Percentiles rank a stretch among this genome's conserved stretches.
Conservation (phyloP, 345 rosid genomes). For the Citrus sp. region DNA sequence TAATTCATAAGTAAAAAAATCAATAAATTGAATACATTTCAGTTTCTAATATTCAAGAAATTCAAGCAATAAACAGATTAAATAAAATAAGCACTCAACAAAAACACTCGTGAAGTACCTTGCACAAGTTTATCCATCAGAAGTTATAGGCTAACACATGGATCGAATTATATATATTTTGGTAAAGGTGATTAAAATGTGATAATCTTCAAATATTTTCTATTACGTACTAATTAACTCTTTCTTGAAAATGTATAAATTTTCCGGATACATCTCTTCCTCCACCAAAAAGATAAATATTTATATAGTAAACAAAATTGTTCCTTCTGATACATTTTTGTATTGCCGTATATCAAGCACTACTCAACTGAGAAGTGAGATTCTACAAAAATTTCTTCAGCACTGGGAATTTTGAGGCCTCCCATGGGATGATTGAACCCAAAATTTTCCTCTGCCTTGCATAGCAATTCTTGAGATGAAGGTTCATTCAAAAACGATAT, state of each 20-base stretch:
- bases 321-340: background rate
- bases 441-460: constrained; percentile 36
- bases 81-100: too few relatives aligned
- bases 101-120: too few relatives aligned
- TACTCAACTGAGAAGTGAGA: constrained; percentile 23
- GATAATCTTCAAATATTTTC: background rate
- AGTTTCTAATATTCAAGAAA: too few relatives aligned
- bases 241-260: background rate
- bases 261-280: background rate
- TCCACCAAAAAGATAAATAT: background rate
- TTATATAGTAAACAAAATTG: constrained; percentile 19
- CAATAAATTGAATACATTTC: too few relatives aligned
- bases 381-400: constrained; percentile 29
- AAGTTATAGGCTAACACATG: too few relatives aligned
- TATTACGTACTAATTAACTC: background rate
- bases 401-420: constrained; percentile 40
- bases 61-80: too few relatives aligned
- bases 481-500: constrained; percentile 26
- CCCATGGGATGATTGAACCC: constrained; percentile 40
- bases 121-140: too few relatives aligned
- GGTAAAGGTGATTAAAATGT: too few relatives aligned
- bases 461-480: constrained; percentile 18
- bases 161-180: too few relatives aligned
- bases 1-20: too few relatives aligned
- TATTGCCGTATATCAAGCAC: background rate